Base-by-base conservation (phyloP, 1,284 basidiomycete genomes). In the Pseudozyma tsukubaensis region DNA sequence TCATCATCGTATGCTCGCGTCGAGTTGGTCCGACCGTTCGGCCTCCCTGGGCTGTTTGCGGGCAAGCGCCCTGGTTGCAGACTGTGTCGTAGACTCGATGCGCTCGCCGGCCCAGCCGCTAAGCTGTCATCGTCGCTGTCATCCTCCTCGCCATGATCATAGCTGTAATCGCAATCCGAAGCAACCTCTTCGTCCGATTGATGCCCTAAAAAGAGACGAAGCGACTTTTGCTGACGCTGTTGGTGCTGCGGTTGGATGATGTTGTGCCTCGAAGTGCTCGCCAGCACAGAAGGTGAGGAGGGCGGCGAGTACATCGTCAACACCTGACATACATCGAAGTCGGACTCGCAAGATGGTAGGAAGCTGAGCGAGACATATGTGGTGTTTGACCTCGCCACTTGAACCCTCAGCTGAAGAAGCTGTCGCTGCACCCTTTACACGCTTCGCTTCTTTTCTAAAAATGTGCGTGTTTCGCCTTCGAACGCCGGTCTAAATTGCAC, bases 231-330 rank as follows among this genome's bases (percentile, higher is more conserved):
- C 4, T 51, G 61, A 4, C 14, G 56, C 14, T 42, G 44, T 29
- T 37, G 50, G 1, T 58, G 39, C 5, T 49, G 72, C 3, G 48
- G 62, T n/a, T 50, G 66, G 21, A 60, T 54, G 47, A 75, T 59
- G 52, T 75, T 71, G 51, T 71, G 68, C 39, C 72, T 49, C 24
- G 72, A 75, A 18, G 71, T 65, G 65, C 71, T 68, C 5, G 71
- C 65, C 54, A 73, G 61, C 51, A 68, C 71, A 4, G 71, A 73
- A 0, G 61, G 61, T 14, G 71, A 68, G 35, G 71, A 68, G 8
- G 65, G 61, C 4, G 71, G 65, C 50, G 65, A 73, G 43, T 50
- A 55, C 65, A 73, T 68, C 42, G 42, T 57, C 50, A 13, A 48
- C 2, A 29, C 24, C 24, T 29, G 3, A 29, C 24, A 29, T 29